Conservation (phyloP, 306 rosid genomes). For the Cicer yamashitae region DNA sequence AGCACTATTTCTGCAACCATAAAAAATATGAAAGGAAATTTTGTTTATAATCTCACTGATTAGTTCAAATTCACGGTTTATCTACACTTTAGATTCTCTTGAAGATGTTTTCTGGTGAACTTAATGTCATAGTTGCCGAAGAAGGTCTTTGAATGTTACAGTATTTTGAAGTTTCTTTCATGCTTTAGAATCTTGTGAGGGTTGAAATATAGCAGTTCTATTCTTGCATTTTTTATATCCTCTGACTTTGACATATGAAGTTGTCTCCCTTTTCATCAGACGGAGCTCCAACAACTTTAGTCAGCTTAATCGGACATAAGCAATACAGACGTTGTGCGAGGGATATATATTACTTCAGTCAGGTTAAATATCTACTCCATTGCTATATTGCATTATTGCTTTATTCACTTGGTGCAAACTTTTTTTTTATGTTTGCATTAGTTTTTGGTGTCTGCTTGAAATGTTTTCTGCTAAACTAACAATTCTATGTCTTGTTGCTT, state of each 20-base stretch:
- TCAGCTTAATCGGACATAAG: slow-evolving; percentile 82
- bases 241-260: slow-evolving; percentile 19
- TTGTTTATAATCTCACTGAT: not conserved
- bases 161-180: slow-evolving; percentile 13
- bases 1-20: not conserved
- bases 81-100: slow-evolving; percentile 22
- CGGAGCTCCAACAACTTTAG: slow-evolving; percentile 91
- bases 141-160: slow-evolving; percentile 15
- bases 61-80: slow-evolving; percentile 15
- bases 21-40: not conserved
- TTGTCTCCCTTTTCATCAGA: slow-evolving; percentile 57
- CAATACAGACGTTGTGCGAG: slow-evolving; percentile 91
- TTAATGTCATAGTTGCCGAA: slow-evolving; percentile 4
- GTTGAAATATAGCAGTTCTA: slow-evolving; percentile 29
- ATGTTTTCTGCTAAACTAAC: slow-evolving; percentile 35
- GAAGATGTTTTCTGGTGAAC: slow-evolving; percentile 30
- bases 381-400: not conserved
- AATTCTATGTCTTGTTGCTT: slow-evolving; percentile 17
- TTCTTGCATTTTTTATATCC: slow-evolving; percentile 26
- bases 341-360: slow-evolving; percentile 91
- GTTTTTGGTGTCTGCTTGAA: not conserved
- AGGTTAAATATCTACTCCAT: slow-evolving; percentile 57
- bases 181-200: slow-evolving; percentile 33
- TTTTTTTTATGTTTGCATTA: not conserved
- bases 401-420: slow-evolving; percentile 26